Conservation (phyloP, 2,329 filamentous ascomycete genomes). For the Rutstroemia sp. region DNA sequence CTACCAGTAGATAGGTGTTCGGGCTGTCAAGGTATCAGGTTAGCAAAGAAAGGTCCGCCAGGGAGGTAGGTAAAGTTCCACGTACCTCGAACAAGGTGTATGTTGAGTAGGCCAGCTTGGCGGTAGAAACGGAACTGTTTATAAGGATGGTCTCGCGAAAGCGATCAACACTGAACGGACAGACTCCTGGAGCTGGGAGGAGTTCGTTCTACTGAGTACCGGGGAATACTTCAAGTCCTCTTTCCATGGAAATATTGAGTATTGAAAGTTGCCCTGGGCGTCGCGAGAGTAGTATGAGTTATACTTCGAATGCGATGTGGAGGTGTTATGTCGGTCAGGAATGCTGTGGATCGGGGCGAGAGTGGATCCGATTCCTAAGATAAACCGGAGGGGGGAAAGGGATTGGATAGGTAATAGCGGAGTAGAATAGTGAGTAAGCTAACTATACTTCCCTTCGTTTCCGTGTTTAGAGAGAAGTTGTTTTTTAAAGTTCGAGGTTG, state of each 20-base stretch:
- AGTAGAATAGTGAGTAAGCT: too few relatives aligned
- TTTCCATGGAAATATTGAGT: constrained; percentile 12
- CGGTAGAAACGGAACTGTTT: constrained; percentile 17
- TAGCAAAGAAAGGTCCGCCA: constrained; percentile 11
- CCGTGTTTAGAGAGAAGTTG: neutral
- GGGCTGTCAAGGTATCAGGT: constrained; percentile 20
- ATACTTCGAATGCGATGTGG: too few relatives aligned
- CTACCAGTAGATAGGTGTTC: constrained; percentile 23
- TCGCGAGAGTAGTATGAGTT: too few relatives aligned
- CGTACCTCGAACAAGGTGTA: constrained; percentile 29
- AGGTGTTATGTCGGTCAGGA: neutral
- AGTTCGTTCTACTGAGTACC: constrained; percentile 3
- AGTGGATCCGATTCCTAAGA: neutral
- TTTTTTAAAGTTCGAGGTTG: too few relatives aligned
- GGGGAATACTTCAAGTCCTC: neutral
- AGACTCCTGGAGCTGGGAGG: neutral
- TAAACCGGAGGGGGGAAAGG: neutral
- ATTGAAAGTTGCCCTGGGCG: neutral
- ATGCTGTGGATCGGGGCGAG: neutral
- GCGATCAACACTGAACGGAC: neutral
- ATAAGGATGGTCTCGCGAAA: neutral
- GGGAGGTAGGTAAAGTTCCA: constrained; percentile 1
- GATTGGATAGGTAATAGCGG: neutral
- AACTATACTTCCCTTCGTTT: neutral
- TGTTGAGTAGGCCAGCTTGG: constrained; percentile 31